Evolutionary conservation across 2,329 filamentous ascomycete species (phyloP), one percentile per base, ranked within the genome.

Genomic region (Didymella segeticola): DNA sequence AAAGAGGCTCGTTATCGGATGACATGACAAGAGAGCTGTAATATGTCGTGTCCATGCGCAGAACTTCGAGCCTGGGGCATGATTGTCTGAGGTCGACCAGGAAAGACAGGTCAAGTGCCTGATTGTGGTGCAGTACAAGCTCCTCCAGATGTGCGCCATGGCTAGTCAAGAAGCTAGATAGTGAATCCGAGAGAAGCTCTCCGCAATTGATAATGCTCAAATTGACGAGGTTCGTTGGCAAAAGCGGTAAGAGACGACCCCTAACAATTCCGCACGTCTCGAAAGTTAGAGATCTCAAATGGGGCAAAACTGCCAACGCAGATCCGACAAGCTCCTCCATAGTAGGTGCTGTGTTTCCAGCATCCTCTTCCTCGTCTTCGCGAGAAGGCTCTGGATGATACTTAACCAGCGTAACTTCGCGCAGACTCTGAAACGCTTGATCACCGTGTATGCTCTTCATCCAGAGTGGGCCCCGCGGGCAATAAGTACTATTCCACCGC

Each of bases 201-300:
- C 88, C 87, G 68, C 92, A 97, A 63, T 95, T 93, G 60, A 87
- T 85, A 14, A 97, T 78, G 59, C 88, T 88, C 3, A 98, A 79
- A 38, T 84, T 83, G 38, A 82, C 77, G 17, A 98, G 79, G 3
- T 78, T 82, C 10, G 77, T 80, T 1, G 93, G 91, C 6, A 97
- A 76, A 4, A 84, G 78, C 1, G 83, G 80, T n/a, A 96, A 77
- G 15, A 96, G 79, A 8, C 80, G 78, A 7, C 86, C 82, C 66
- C 89, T 89, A 53, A 91, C 82, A 27, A 90, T 80, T 2, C 86
- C 88, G 36, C 88, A 96, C 7, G 88, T 88, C 66, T 93, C 86
- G 60, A 97, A 87, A 1, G 86, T 80, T 10, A 97, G 77, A 48
- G 87, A 83, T 48, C 82, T 82, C 6, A 98, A 78, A 1, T 82